Conservation (phyloP, 163 green algal genomes). For the Smithsoniella earleae region DNA sequence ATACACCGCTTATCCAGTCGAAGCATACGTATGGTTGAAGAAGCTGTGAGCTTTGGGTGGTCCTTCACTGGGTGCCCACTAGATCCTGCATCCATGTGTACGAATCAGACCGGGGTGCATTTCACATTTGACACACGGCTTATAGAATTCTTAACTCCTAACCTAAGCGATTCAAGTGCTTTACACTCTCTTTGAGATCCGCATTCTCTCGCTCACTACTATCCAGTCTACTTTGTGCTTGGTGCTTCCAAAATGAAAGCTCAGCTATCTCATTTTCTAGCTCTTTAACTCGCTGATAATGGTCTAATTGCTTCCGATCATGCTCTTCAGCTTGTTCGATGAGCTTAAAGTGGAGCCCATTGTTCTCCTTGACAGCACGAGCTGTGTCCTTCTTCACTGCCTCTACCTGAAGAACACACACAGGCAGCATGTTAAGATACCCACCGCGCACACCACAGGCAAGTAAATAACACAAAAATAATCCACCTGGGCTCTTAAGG, state of each 20-base stretch:
- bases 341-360: slow-evolving; percentile 54
- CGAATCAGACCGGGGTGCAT: no score
- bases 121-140: no score
- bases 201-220: slow-evolving; percentile 52
- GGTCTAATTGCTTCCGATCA: slow-evolving; percentile 34
- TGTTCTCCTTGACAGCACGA: slow-evolving; percentile 54
- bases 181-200: slow-evolving; percentile 42
- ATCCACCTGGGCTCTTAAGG: slow-evolving; percentile 45
- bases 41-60: background rate
- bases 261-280: slow-evolving; percentile 50
- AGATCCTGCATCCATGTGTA: slow-evolving; percentile 3
- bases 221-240: slow-evolving; percentile 38
- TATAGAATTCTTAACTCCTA: background rate
- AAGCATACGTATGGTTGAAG: background rate
- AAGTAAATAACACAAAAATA: background rate
- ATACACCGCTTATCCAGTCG: no score
- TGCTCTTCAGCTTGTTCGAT: slow-evolving; percentile 49
- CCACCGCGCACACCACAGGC: no score
- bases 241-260: slow-evolving; percentile 55
- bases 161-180: slow-evolving; percentile 41
- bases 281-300: slow-evolving; percentile 42
- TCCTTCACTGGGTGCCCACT: background rate
- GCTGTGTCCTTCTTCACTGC: slow-evolving; percentile 46
- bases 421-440: no score
- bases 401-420: slow-evolving; percentile 47